A percentile compares a stretch with the other conserved stretches of the same genome.
These are phyloP conservation scores for Komagataella populi DNA, from an alignment of 805 yeast genomes.

Conservation along the genomic window DNA sequence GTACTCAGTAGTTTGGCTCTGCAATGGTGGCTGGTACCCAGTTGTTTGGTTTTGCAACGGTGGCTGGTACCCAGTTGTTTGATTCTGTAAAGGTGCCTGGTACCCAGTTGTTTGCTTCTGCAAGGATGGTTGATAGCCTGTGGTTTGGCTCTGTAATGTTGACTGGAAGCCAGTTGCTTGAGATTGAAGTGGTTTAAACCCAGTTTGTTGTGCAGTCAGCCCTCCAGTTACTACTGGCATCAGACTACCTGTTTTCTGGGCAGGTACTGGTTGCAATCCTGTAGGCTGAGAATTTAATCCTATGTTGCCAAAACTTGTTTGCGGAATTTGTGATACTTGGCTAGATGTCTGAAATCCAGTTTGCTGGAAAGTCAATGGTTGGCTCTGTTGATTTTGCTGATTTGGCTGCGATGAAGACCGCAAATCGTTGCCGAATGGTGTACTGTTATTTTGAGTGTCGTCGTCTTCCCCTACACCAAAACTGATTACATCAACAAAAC, in stretches of 20 bases:
- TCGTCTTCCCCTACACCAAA: conserved; percentile 51
- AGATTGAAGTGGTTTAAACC: conserved; percentile 11
- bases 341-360: conserved; percentile 26
- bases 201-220: conserved; percentile 17
- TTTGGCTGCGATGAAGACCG: conserved; percentile 14
- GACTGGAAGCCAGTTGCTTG: conserved; percentile 7
- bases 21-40: conserved; percentile 9
- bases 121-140: conserved; percentile 10
- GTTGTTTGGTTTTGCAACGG: conserved; percentile 27
- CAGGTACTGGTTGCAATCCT: conserved; percentile 34
- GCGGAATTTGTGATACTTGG: background rate
- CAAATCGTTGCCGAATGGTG: conserved; percentile 12
- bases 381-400: conserved; percentile 2
- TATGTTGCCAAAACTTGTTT: background rate
- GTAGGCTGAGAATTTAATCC: conserved; percentile 22
- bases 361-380: conserved; percentile 29
- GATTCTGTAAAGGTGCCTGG: conserved; percentile 21
- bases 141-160: conserved; percentile 7
- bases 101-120: conserved; percentile 3
- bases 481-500: conserved; percentile 81
- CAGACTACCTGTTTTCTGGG: conserved; percentile 61
- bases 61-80: conserved; percentile 42
- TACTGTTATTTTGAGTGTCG: conserved; percentile 16
- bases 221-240: conserved; percentile 19
- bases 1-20: conserved; percentile 18